Evolutionary conservation across 129 eudicot species (phyloP).

Genomic region (Oenanthe sinensis): DNA sequence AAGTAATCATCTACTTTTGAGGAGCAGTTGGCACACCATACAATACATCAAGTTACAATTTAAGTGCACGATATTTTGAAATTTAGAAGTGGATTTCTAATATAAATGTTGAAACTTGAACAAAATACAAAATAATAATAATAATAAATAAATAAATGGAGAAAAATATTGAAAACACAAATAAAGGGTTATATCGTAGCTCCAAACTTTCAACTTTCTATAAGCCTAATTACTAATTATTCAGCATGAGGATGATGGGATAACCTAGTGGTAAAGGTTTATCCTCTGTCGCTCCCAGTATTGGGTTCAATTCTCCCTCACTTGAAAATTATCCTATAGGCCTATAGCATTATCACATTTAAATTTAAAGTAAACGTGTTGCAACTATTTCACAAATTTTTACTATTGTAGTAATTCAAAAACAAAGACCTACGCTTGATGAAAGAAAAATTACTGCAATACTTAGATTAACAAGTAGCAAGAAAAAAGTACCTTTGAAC

Average conservation of each 20-base stretch:
- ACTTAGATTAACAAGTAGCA: not conserved
- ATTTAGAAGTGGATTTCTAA: not conserved
- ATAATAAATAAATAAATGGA: not conserved
- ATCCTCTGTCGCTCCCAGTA: too few relatives aligned
- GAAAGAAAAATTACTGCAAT: constrained; percentile 1
- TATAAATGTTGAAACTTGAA: not conserved
- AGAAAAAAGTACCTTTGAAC: constrained; percentile 37
- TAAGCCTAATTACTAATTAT: not conserved
- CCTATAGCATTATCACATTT: not conserved
- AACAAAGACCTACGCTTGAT: not conserved
- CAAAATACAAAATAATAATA: not conserved
- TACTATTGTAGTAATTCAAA: not conserved
- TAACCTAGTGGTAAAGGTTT: too few relatives aligned
- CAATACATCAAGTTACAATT: not conserved
- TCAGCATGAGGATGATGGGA: not conserved
- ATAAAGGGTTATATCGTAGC: not conserved
- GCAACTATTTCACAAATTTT: not conserved
- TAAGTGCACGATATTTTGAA: not conserved
- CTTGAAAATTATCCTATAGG: too few relatives aligned
- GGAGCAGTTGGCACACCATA: not conserved
- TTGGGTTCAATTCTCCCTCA: too few relatives aligned
- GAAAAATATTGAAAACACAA: not conserved
- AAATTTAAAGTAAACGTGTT: not conserved
- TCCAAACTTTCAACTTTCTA: not conserved
- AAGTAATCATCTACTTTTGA: too few relatives aligned